Conservation (phyloP, 148 eudicot genomes). For the Silene uniflora region DNA sequence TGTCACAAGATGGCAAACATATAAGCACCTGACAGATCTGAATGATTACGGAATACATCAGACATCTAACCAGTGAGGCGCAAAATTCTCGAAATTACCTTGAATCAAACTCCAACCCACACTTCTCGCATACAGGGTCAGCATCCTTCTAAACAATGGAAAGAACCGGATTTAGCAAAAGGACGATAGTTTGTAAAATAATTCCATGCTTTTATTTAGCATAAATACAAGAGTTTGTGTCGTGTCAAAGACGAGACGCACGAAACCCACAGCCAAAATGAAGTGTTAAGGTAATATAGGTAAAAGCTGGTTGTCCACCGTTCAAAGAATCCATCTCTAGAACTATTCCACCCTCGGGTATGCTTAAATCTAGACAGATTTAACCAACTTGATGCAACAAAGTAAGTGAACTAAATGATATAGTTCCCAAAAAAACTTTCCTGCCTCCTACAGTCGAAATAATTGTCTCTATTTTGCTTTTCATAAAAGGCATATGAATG, state of each 20-base stretch:
- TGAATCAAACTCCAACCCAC: conserved; percentile 82
- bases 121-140: conserved; percentile 62
- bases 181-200: background rate
- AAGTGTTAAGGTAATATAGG: background rate
- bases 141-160: conserved; percentile 40
- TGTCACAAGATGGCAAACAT: conserved; percentile 29
- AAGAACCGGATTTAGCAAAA: conserved; percentile 4
- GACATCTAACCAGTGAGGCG: background rate
- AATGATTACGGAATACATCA: conserved; percentile 3
- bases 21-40: conserved; percentile 7
- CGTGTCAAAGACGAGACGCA: background rate
- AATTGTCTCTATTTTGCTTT: background rate
- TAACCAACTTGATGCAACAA: background rate
- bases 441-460: background rate
- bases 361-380: background rate
- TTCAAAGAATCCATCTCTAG: background rate
- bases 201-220: background rate
- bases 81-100: conserved; percentile 40
- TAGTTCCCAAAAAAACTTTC: too few species aligned
- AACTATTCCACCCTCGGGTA: background rate
- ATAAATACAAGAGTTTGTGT: background rate
- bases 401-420: background rate
- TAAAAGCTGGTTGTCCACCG: background rate
- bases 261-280: background rate
- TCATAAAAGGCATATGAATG: background rate